Conservation (phyloP, 1,284 basidiomycete genomes). For the Pholiota adiposa region DNA sequence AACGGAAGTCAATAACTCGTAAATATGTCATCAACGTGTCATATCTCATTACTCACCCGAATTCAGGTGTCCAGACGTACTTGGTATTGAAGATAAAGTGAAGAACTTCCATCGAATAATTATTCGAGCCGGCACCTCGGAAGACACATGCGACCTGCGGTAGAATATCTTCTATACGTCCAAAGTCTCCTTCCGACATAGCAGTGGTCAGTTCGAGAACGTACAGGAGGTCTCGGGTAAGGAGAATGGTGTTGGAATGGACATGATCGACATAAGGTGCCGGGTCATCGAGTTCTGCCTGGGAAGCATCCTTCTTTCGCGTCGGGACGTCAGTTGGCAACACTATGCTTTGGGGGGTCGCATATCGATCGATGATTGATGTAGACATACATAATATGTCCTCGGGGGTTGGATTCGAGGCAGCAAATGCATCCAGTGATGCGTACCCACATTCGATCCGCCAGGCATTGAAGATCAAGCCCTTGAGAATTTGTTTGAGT, state of each 20-base stretch:
- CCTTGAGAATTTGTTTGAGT: slow-evolving; percentile 31
- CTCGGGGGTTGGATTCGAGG: slow-evolving; percentile 21
- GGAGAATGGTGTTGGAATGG: slow-evolving; percentile 21
- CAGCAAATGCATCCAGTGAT: slow-evolving; percentile 13
- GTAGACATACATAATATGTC: slow-evolving; percentile 15
- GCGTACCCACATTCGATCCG: slow-evolving; percentile 23
- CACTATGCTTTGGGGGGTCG: background rate
- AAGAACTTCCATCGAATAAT: slow-evolving; percentile 34
- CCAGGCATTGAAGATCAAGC: slow-evolving; percentile 33
- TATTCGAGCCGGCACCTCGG: slow-evolving; percentile 31
- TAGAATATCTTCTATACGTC: slow-evolving; percentile 32
- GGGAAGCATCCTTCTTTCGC: too few relatives aligned
- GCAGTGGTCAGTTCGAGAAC: slow-evolving; percentile 26
- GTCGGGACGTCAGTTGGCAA: background rate
- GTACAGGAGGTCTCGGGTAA: slow-evolving; percentile 30
- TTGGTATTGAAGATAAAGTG: slow-evolving; percentile 32
- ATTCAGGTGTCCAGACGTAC: slow-evolving; percentile 26
- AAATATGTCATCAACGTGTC: too few relatives aligned
- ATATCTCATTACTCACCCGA: slow-evolving; percentile 20
- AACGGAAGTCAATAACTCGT: background rate
- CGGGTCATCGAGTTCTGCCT: too few relatives aligned
- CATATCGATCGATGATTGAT: background rate
- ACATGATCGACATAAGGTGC: slow-evolving; percentile 16
- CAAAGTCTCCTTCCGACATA: slow-evolving; percentile 32
- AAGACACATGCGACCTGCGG: slow-evolving; percentile 30